A percentile compares a stretch with the other conserved stretches of the same genome.
Evolutionary conservation across 106 monocot genomes (phyloP).

Genomic region (Hemerocallis citrina): DNA sequence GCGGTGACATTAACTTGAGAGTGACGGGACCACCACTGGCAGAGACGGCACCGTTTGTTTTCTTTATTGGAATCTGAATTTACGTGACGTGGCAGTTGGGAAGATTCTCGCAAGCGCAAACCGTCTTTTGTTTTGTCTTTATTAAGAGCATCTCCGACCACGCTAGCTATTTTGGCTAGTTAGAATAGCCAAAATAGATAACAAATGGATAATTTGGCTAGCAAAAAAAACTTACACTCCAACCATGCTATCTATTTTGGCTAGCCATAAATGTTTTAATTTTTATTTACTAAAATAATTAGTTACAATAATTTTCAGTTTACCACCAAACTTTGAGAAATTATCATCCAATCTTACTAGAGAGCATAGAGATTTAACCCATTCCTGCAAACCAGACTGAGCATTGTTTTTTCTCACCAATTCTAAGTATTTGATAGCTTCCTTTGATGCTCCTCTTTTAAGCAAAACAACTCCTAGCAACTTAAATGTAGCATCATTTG

Average conservation of each 20-base stretch:
- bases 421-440: conserved; percentile 52
- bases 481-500: conserved; percentile 76
- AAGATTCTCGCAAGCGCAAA: background rate
- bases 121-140: background rate
- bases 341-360: conserved; percentile 36
- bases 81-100: background rate
- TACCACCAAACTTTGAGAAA: conserved; percentile 3
- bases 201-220: no score
- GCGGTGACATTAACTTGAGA: background rate
- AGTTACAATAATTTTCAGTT: no score
- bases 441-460: conserved; percentile 53
- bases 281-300: no score
- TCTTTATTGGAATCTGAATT: background rate
- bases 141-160: no score
- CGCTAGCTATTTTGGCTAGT: no score
- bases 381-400: conserved; percentile 44
- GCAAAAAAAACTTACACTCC: no score
- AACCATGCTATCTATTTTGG: no score
- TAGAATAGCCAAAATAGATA: no score
- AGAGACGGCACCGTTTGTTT: background rate
- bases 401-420: conserved; percentile 37
- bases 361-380: conserved; percentile 50
- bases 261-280: no score
- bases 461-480: conserved; percentile 51
- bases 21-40: background rate